Conservation (phyloP, 2,329 filamentous ascomycete species). For the Beauveria rudraprayagi region DNA sequence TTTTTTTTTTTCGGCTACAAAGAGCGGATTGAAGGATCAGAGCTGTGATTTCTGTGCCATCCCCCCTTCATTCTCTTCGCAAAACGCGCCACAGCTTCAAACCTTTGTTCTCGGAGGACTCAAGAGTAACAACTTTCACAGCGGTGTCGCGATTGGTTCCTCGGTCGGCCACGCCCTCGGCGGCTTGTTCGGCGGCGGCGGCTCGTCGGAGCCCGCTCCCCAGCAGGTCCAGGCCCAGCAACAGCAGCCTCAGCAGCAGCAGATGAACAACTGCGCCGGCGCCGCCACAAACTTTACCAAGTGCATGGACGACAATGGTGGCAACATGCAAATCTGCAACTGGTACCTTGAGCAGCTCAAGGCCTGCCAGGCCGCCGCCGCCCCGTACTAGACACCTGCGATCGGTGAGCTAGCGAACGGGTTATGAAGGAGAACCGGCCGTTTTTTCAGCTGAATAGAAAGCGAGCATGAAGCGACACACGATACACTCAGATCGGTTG, state of each 20-base stretch:
- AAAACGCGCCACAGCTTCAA: too few species aligned
- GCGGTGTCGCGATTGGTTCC: slow-evolving; percentile 93
- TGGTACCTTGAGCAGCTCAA: slow-evolving; percentile 99
- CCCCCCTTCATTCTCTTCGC: too few species aligned
- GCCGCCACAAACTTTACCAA: slow-evolving; percentile 82
- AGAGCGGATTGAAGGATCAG: background rate
- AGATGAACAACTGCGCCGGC: slow-evolving; percentile 60
- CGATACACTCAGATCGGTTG: background rate
- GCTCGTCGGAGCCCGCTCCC: slow-evolving; percentile 47
- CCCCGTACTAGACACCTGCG: slow-evolving; percentile 49
- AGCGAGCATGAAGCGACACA: background rate
- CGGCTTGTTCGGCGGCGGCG: slow-evolving; percentile 78
- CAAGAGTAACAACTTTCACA: slow-evolving; percentile 38
- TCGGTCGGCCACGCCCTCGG: slow-evolving; percentile 93
- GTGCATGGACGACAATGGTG: slow-evolving; percentile 93
- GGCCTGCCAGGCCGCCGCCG: slow-evolving; percentile 73
- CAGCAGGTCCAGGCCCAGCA: slow-evolving; percentile 41
- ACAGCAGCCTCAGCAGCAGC: slow-evolving; percentile 44
- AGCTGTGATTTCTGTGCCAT: background rate
- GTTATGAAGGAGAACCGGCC: background rate
- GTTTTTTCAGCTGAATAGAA: background rate
- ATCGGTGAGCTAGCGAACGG: background rate
- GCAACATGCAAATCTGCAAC: slow-evolving; percentile 90
- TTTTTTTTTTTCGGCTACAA: background rate
- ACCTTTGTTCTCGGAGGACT: too few species aligned